phyloP scores from a whole-genome alignment of 2,329 filamentous ascomycete species.

The Botrytis paeoniae region DNA sequence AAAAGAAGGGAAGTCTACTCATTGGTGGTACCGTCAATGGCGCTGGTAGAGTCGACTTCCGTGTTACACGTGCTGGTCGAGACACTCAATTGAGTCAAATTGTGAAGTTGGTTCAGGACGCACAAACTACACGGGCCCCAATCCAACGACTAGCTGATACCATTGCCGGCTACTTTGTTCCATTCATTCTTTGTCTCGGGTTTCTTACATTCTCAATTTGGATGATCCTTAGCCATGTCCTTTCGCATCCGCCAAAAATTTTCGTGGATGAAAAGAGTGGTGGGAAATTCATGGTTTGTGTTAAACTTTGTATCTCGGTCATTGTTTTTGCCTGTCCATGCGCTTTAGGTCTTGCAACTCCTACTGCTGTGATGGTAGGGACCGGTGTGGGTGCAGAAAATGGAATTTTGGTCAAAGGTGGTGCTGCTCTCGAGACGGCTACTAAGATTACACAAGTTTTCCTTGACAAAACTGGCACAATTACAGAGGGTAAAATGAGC shows the following conservation, averaged over 20 bases:
- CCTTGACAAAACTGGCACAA: slow-evolving; percentile 92
- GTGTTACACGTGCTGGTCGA: slow-evolving; percentile 85
- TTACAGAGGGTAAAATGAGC: slow-evolving; percentile 94
- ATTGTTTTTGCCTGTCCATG: slow-evolving; percentile 98
- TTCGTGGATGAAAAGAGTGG: slow-evolving; percentile 79
- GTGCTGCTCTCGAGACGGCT: slow-evolving; percentile 83
- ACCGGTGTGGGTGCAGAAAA: slow-evolving; percentile 95
- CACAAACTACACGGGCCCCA: slow-evolving; percentile 88
- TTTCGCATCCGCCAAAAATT: slow-evolving; percentile 81
- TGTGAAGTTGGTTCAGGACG: slow-evolving; percentile 95
- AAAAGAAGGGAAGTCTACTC: slow-evolving; percentile 72
- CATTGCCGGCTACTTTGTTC: slow-evolving; percentile 91
- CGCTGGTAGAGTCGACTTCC: slow-evolving; percentile 85
- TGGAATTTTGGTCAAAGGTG: slow-evolving; percentile 96
- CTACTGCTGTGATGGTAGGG: slow-evolving; percentile 97
- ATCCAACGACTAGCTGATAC: slow-evolving; percentile 91
- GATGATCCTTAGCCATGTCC: slow-evolving; percentile 90
- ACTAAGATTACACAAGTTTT: slow-evolving; percentile 89
- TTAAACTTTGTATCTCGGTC: slow-evolving; percentile 96
- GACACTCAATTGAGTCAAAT: slow-evolving; percentile 98
- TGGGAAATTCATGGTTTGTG: slow-evolving; percentile 91
- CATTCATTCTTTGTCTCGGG: slow-evolving; percentile 80
- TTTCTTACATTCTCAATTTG: slow-evolving; percentile 81
- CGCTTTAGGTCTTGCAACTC: slow-evolving; percentile 90
- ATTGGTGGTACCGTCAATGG: slow-evolving; percentile 97